Percentiles rank a stretch among this genome's conserved stretches.
Evolutionary conservation across 257 asterid species (phyloP).

Genomic region (Nicotiana undulata): DNA sequence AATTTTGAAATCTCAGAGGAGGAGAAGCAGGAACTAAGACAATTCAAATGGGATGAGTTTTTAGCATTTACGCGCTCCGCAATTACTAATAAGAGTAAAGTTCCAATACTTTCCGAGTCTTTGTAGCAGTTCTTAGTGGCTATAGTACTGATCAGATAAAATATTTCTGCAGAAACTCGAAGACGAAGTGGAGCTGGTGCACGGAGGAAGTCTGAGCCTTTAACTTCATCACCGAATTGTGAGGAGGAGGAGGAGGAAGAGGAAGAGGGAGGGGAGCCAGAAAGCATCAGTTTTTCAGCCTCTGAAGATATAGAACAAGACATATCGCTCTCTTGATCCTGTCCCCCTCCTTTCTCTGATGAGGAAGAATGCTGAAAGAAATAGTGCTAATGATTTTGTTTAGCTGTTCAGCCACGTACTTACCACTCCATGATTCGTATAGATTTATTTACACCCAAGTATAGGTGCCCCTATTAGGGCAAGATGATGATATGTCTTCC

Average conservation of each 20-base stretch:
- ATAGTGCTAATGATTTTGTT: background rate
- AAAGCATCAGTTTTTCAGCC: slow-evolving; percentile 33
- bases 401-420: slow-evolving; percentile 8
- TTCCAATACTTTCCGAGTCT: background rate
- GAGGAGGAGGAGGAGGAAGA: slow-evolving; percentile 56
- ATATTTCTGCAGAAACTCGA: slow-evolving; percentile 41
- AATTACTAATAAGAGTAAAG: slow-evolving; percentile 66
- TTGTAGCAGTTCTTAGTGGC: background rate
- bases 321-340: slow-evolving; percentile 25
- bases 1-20: slow-evolving; percentile 78
- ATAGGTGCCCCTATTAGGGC: slow-evolving; percentile 37
- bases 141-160: background rate
- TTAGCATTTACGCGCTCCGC: slow-evolving; percentile 75
- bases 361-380: background rate
- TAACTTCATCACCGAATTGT: slow-evolving; percentile 9
- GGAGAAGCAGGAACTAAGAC: slow-evolving; percentile 69
- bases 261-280: slow-evolving; percentile 21
- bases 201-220: slow-evolving; percentile 28
- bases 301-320: slow-evolving; percentile 49
- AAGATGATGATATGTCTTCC: background rate
- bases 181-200: slow-evolving; percentile 37
- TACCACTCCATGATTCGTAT: background rate
- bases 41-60: slow-evolving; percentile 76
- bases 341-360: background rate
- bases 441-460: background rate